Evolutionary conservation across 164 flowering plant species (phyloP).

Genomic region (Saururus chinensis): DNA sequence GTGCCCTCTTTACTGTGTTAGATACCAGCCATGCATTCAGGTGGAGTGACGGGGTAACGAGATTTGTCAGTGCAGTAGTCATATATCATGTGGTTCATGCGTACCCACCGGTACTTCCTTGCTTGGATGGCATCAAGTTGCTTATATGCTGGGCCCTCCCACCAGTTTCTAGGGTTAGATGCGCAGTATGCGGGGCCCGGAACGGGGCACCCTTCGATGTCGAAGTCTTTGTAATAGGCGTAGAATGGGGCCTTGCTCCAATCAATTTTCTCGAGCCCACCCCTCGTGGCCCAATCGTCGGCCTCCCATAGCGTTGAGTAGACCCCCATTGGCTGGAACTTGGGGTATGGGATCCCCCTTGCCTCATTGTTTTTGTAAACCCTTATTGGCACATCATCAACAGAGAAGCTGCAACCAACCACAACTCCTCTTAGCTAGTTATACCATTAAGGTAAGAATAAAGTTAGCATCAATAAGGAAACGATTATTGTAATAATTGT

Average conservation of each 20-base stretch:
- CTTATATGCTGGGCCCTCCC: slow-evolving; percentile 63
- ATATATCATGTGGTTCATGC: slow-evolving; percentile 74
- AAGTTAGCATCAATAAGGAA: neutral
- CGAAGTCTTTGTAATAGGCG: slow-evolving; percentile 83
- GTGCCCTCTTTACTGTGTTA: slow-evolving; percentile 12
- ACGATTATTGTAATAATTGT: no score
- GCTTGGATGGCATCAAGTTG: slow-evolving; percentile 39
- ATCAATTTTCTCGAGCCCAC: slow-evolving; percentile 84
- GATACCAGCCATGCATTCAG: slow-evolving; percentile 71
- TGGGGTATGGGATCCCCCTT: slow-evolving; percentile 62
- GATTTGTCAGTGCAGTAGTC: slow-evolving; percentile 82
- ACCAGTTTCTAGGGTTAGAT: slow-evolving; percentile 57
- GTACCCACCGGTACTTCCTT: slow-evolving; percentile 63
- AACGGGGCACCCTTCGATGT: slow-evolving; percentile 76
- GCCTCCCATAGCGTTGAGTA: slow-evolving; percentile 94
- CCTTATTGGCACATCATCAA: slow-evolving; percentile 75
- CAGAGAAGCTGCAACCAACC: slow-evolving; percentile 41
- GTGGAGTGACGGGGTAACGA: slow-evolving; percentile 57
- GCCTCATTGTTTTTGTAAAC: slow-evolving; percentile 83
- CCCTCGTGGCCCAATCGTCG: slow-evolving; percentile 96
- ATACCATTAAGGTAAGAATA: neutral
- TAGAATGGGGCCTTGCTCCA: slow-evolving; percentile 92
- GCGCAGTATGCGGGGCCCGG: slow-evolving; percentile 69
- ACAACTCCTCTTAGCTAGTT: no score
- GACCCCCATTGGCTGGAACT: slow-evolving; percentile 74